Evolutionary conservation across 805 yeast genomes (phyloP).

Genomic region (Lipomyces yamanashiensis): DNA sequence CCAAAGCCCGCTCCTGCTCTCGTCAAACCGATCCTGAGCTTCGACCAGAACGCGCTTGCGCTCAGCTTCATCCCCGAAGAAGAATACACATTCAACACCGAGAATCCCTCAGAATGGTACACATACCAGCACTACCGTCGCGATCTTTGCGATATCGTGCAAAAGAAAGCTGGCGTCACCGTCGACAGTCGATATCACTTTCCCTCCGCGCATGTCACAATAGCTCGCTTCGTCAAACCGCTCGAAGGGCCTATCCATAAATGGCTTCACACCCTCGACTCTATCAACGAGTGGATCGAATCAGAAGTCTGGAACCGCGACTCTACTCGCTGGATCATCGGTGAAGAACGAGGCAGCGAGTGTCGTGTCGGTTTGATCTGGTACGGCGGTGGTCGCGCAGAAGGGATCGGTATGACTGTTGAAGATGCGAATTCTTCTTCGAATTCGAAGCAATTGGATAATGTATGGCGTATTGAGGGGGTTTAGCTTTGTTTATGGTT

Average conservation of each 20-base stretch:
- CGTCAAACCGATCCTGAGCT: conserved; percentile 28
- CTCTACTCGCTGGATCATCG: conserved; percentile 26
- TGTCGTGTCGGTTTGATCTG: conserved; percentile 37
- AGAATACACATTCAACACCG: background rate
- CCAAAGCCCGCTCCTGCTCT: conserved; percentile 32
- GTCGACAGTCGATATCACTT: conserved; percentile 35
- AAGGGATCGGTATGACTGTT: conserved; percentile 9
- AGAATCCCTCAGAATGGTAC: conserved; percentile 20
- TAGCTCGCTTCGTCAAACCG: conserved; percentile 36
- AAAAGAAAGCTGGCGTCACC: conserved; percentile 17
- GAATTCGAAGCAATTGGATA: background rate
- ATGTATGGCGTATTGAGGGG: background rate
- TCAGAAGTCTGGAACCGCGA: background rate
- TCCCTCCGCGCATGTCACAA: conserved; percentile 39
- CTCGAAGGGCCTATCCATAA: conserved; percentile 15
- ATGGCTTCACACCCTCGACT: conserved; percentile 30
- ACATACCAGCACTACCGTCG: conserved; percentile 35
- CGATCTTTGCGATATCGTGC: conserved; percentile 24
- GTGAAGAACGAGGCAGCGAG: conserved; percentile 33
- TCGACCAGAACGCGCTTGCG: conserved; percentile 34
- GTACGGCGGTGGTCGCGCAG: conserved; percentile 38
- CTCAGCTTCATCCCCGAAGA: conserved; percentile 30
- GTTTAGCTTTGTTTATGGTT: background rate
- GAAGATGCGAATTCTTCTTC: background rate
- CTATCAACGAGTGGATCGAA: conserved; percentile 28